Base-by-base conservation (phyloP, 164 flowering plant genomes). In the Cinnamomum chago region DNA sequence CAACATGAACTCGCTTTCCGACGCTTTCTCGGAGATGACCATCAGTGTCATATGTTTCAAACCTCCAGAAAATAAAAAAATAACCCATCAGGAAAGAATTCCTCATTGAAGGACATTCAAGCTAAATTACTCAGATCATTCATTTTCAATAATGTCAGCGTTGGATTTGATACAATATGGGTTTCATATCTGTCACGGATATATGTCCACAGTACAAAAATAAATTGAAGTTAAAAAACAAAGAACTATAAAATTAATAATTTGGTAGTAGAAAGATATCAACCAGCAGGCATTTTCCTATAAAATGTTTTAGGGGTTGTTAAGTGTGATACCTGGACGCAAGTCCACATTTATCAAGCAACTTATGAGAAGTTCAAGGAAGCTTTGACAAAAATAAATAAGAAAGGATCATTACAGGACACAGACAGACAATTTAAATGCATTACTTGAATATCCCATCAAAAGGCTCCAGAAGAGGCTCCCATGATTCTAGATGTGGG, bases 401-500 rank as follows among this genome's bases (percentile, higher is more conserved):
- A 35, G 20, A 72, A 20, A 11, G 12, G 33, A n/a, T 12, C 12
- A 40, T 40, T 18, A 20, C 1, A 14, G 47, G 9, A 40, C 1
- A 28, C 5, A 40, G 0, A 47, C 18, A 55, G 35, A 30, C 25
- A 40, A 72, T 64, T 20, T 22, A 65, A 33, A 40, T 72, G 33
- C 58, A 17, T 89, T 40, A 96, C 99, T 96, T 96, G 81, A 96
- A 96, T 79, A 96, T 96, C 72, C 98, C 99, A 79, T 96, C 98
- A 85, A 96, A 96, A 40, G 99, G 93, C 81, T 96, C 99, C 77
- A 96, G 84, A 75, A 96, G 89, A 77, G 99, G 98, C 79, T 96
- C 99, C 99, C 99, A 96, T 62, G 95, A 90, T 84, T 92, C 99
- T 70, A 94, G 80, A 65, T 91, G 95, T 50, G 90, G 73, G 77